Evolutionary conservation across 2,329 filamentous ascomycete species (phyloP).

Genomic region (Ascochyta clinopodiicola): DNA sequence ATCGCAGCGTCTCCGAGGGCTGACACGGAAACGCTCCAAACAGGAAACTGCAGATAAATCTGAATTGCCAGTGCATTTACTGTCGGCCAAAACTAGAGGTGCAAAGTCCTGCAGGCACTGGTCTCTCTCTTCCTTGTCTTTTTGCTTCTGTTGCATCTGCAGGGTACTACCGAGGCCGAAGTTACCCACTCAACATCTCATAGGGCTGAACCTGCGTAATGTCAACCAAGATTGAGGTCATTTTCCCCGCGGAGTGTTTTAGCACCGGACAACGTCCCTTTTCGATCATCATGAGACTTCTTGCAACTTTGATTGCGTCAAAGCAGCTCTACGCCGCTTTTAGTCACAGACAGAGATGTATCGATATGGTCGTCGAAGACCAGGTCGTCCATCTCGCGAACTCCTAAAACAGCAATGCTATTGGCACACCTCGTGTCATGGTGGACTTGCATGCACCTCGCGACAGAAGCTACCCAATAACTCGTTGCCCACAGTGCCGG

Average conservation of each 20-base stretch:
- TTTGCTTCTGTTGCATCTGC: background rate
- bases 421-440: background rate
- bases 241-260: background rate
- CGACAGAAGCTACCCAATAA: background rate
- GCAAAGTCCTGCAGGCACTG: background rate
- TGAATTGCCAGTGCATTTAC: background rate
- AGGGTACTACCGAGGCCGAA: slow-evolving; percentile 1
- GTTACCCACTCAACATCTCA: background rate
- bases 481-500: background rate
- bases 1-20: background rate
- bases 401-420: background rate
- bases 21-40: background rate
- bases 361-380: background rate
- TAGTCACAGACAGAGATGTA: background rate
- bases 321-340: background rate
- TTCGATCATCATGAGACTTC: background rate
- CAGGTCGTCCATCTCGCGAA: too few species aligned
- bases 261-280: slow-evolving; percentile 3
- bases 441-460: background rate
- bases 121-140: background rate
- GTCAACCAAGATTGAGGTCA: slow-evolving; percentile 4
- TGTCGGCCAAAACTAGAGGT: background rate
- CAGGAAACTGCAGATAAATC: background rate
- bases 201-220: slow-evolving; percentile 15
- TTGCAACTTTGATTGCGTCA: too few species aligned